Base-by-base conservation (phyloP, 345 rosid genomes). In the Raphanus sativus region DNA sequence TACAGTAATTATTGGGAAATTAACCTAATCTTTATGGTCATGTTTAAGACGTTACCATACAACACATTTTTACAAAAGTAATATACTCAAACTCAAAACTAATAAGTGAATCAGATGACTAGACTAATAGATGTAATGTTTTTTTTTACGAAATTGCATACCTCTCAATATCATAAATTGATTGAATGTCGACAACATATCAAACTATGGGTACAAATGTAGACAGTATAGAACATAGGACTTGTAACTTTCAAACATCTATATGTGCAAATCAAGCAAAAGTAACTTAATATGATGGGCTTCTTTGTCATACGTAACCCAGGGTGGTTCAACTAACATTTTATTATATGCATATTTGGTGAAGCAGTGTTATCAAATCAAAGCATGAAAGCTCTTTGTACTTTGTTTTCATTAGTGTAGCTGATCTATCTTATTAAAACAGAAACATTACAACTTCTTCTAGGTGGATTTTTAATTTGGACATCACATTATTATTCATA, bases 251-350 rank as follows among this genome's bases (percentile, higher is more conserved):
- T 68, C 74, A 67, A 38, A 68, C 45, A 61, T n/a, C 58, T 62
- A 79, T 73, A 50, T 68, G 82, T 79, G 82, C 50, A 74, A 74
- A 74, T 73, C 61, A 79, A 79, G 82, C 82, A 68, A 79, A 79
- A 74, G 70, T 68, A 73, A 73, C 78, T 79, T 79, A 32, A 62
- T 36, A 73, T 38, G 74, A 62, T 68, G 78, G 75, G 1, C 52
- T 74, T 55, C 75, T 67, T 67, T 38, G 50, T 36, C 21, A 61
- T 79, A 69, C 63, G 78, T 67, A 28, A 64, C 78, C 73, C 11
- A 60, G 69, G 55, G 55, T 50, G 64, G 78, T 74, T 74, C 75
- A 79, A 69, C 75, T 69, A 79, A 74, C 42, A 74, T 54, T 69
- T 11, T 3, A 66, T 34, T 67, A 32, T 60, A 50, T 66, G 16